Conservation (phyloP, 2,329 filamentous ascomycete species). For the Diaporthe sp. region DNA sequence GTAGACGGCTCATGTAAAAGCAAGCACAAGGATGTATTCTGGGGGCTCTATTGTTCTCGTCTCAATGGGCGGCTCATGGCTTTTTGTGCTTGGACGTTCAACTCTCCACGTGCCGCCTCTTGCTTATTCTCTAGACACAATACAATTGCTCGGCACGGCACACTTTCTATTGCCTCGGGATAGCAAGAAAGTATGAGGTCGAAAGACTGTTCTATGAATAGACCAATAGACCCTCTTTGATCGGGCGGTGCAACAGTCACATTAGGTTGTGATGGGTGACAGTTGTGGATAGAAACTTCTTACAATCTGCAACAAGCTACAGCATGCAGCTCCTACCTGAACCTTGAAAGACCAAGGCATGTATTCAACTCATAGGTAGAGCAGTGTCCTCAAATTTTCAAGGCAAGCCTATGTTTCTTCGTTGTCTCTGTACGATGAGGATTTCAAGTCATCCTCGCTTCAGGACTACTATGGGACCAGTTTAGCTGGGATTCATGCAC, state of each 20-base stretch:
- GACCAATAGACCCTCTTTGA: background rate
- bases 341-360: background rate
- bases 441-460: background rate
- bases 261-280: background rate
- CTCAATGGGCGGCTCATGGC: background rate
- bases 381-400: background rate
- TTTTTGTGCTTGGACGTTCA: background rate
- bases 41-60: background rate
- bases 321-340: background rate
- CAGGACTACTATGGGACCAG: too few relatives aligned
- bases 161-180: background rate
- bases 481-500: background rate
- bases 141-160: background rate
- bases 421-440: background rate
- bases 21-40: background rate
- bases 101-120: background rate
- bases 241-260: too few relatives aligned
- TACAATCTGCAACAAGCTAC: too few relatives aligned
- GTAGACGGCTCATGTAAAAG: background rate
- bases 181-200: background rate
- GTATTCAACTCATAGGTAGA: background rate
- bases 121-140: background rate
- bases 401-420: background rate
- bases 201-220: background rate
- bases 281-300: background rate